A percentile compares a stretch with the other conserved stretches of the same genome.
These are phyloP conservation scores for Diutina pseudorugosa DNA, from an alignment of 1,139 yeast species.

Conservation along the genomic window DNA sequence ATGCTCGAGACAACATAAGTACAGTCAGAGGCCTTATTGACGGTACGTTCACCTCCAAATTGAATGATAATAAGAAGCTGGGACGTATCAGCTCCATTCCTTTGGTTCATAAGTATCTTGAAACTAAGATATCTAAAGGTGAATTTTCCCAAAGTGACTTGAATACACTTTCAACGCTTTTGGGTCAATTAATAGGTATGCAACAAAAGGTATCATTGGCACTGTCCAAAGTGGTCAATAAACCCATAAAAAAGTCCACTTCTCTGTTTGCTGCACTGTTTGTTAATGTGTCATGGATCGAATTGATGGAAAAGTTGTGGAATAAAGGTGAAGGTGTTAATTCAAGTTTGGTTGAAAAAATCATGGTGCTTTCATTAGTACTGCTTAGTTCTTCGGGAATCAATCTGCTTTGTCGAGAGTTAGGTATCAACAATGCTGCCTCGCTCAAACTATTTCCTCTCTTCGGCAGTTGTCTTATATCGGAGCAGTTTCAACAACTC, in stretches of 20 bases:
- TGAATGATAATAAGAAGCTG: constrained; percentile 37
- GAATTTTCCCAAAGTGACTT: constrained; percentile 33
- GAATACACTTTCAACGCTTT: constrained; percentile 26
- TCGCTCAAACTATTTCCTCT: constrained; percentile 39
- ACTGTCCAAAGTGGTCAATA: not conserved
- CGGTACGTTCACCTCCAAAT: constrained; percentile 36
- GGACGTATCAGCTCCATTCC: constrained; percentile 36
- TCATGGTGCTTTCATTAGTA: constrained; percentile 40
- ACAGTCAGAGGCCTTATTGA: constrained; percentile 41
- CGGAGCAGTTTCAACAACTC: constrained; percentile 28
- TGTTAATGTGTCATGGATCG: constrained; percentile 44
- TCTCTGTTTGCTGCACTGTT: constrained; percentile 40
- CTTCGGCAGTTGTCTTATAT: constrained; percentile 38
- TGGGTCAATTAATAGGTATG: constrained; percentile 22
- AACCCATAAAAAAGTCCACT: constrained; percentile 8
- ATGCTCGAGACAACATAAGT: constrained; percentile 32
- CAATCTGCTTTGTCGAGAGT: constrained; percentile 25
- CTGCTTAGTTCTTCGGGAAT: constrained; percentile 36
- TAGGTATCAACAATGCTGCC: constrained; percentile 30
- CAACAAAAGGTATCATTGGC: not conserved
- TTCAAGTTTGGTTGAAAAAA: constrained; percentile 29
- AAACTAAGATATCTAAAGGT: constrained; percentile 29
- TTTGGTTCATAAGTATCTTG: constrained; percentile 32
- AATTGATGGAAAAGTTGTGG: constrained; percentile 42
- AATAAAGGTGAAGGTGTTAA: constrained; percentile 44